Conservation (phyloP, 2,329 filamentous ascomycete genomes). For the Pleomassaria siparia region DNA sequence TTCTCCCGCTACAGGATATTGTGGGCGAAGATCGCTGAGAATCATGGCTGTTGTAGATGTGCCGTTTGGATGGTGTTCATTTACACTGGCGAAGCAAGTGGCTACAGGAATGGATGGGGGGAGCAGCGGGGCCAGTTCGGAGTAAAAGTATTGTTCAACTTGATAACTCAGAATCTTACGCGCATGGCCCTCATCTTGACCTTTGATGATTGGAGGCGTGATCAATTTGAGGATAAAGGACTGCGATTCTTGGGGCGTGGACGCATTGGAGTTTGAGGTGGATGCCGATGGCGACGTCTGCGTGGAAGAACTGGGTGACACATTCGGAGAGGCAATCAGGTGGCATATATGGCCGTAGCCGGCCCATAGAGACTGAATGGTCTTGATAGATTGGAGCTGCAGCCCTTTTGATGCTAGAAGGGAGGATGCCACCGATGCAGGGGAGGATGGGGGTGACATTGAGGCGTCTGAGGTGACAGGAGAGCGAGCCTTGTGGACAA, state of each 20-base stretch:
- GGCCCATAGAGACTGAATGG: constrained; percentile 50
- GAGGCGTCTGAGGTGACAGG: not conserved
- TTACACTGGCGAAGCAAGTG: constrained; percentile 50
- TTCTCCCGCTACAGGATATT: constrained; percentile 60
- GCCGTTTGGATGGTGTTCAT: constrained; percentile 40
- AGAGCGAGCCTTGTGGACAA: not conserved
- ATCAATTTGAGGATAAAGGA: constrained; percentile 63
- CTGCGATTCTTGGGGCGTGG: constrained; percentile 19
- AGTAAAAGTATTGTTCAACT: constrained; percentile 68
- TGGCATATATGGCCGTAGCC: constrained; percentile 59
- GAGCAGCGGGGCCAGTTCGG: constrained; percentile 55
- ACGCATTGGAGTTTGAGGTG: constrained; percentile 10
- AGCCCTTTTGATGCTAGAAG: constrained; percentile 30
- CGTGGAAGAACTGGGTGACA: constrained; percentile 7
- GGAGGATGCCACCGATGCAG: constrained; percentile 25
- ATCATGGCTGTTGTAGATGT: constrained; percentile 55
- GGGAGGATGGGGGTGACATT: constrained; percentile 45
- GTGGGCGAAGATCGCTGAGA: constrained; percentile 57
- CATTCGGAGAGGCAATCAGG: constrained; percentile 46
- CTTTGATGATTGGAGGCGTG: constrained; percentile 46
- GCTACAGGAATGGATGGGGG: constrained; percentile 51
- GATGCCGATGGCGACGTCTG: constrained; percentile 17
- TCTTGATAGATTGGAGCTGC: constrained; percentile 23
- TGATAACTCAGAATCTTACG: constrained; percentile 69
- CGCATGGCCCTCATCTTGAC: constrained; percentile 60